These are phyloP conservation scores for Raphanus hybrid DNA, from an alignment of 441 rosid genomes.

Conservation along the genomic window DNA sequence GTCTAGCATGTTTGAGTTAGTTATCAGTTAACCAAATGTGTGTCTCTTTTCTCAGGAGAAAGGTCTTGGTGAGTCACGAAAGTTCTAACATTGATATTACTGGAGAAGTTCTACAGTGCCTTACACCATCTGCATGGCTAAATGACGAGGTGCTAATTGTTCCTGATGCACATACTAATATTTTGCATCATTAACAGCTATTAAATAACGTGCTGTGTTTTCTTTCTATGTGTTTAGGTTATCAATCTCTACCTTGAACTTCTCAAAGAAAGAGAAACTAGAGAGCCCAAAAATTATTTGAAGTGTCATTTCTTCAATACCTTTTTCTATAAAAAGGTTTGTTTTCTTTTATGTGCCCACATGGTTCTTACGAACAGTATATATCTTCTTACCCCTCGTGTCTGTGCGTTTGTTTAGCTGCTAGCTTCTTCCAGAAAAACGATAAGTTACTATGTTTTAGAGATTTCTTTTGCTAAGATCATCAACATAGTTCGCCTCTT, in stretches of 20 bases:
- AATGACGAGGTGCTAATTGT: constrained; percentile 71
- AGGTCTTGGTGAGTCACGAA: constrained; percentile 56
- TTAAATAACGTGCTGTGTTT: constrained; percentile 28
- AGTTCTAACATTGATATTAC: constrained; percentile 75
- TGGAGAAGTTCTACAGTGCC: constrained; percentile 75
- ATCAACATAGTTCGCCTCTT: too few relatives aligned
- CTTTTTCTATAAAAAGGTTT: constrained; percentile 91
- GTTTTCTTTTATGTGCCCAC: constrained; percentile 29
- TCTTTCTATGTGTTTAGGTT: constrained; percentile 56
- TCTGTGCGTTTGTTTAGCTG: not conserved
- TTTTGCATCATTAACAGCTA: not conserved
- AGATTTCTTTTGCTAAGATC: not conserved
- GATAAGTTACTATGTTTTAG: constrained; percentile 7
- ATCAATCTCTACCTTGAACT: constrained; percentile 85
- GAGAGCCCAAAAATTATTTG: constrained; percentile 79
- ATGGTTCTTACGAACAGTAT: not conserved
- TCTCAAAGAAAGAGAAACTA: constrained; percentile 86
- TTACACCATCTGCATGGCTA: constrained; percentile 71
- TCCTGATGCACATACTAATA: constrained; percentile 40
- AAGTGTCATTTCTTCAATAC: constrained; percentile 93
- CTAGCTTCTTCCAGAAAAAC: not conserved
- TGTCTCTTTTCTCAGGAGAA: constrained; percentile 51
- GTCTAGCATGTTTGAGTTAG: constrained; percentile 9
- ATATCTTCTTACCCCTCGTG: constrained; percentile 7
- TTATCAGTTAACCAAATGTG: constrained; percentile 7